Conservation (phyloP, 208 protist species). For the Trypanosoma rangeli region DNA sequence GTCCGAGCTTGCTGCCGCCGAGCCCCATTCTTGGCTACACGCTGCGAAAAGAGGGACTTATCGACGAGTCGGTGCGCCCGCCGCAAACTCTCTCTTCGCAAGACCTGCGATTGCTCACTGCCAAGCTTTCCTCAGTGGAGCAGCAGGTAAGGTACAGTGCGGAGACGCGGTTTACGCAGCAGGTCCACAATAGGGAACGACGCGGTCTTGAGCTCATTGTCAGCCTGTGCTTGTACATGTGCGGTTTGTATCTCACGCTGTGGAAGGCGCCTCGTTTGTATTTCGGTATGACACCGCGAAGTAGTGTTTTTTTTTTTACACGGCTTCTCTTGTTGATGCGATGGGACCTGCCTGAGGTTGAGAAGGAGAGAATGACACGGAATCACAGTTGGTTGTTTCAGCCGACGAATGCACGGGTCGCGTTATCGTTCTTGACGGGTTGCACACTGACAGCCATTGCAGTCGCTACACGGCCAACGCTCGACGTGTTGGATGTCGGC, state of each 20-base stretch:
- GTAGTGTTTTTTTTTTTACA: constrained; percentile 64
- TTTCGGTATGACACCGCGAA: constrained; percentile 49
- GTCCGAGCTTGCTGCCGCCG: constrained; percentile 28
- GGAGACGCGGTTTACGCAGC: constrained; percentile 46
- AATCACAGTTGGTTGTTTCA: constrained; percentile 64
- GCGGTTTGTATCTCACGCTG: constrained; percentile 67
- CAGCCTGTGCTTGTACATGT: constrained; percentile 57
- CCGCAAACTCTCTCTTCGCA: constrained; percentile 36
- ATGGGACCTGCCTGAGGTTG: constrained; percentile 34
- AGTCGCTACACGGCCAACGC: constrained; percentile 41
- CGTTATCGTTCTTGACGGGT: constrained; percentile 56
- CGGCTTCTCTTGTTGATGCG: constrained; percentile 36
- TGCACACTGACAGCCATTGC: constrained; percentile 41
- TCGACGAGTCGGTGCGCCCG: constrained; percentile 41
- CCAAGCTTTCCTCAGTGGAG: constrained; percentile 59
- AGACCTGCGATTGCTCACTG: constrained; percentile 52
- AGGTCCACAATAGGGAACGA: constrained; percentile 48
- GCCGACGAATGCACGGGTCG: constrained; percentile 68
- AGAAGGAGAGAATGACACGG: constrained; percentile 62
- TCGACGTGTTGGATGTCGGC: constrained; percentile 50
- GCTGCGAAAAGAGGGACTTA: constrained; percentile 41
- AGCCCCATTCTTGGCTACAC: constrained; percentile 70
- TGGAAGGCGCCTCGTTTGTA: constrained; percentile 73
- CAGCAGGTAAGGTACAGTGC: constrained; percentile 62
- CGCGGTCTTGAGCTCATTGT: constrained; percentile 63